Conservation (phyloP, 257 asterid species). For the Echium plantagineum region DNA sequence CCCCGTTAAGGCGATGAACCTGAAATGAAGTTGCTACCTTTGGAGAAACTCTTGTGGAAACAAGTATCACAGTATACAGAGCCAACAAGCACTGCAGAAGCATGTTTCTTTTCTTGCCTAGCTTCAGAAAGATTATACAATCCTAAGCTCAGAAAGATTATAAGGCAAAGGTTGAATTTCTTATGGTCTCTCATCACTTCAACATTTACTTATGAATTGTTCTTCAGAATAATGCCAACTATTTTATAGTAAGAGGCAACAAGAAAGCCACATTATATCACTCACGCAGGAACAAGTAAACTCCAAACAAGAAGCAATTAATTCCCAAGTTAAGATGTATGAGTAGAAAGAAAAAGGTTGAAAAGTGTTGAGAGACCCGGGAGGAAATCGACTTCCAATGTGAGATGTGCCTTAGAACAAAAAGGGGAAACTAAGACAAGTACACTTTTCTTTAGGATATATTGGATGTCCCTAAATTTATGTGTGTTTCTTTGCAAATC, state of each 20-base stretch:
- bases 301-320: slow-evolving; percentile 4
- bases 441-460: not conserved
- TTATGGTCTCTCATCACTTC: slow-evolving; percentile 8
- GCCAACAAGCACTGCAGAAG: slow-evolving; percentile 61
- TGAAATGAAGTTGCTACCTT: slow-evolving; percentile 47
- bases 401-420: no score
- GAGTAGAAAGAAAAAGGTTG: not conserved
- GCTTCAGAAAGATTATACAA: slow-evolving; percentile 26
- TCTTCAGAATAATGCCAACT: slow-evolving; percentile 1
- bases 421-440: not conserved
- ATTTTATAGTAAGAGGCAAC: not conserved
- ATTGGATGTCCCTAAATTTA: not conserved
- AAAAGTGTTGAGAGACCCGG: no score
- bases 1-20: slow-evolving; percentile 20
- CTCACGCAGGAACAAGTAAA: not conserved
- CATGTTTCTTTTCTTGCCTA: slow-evolving; percentile 22
- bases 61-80: slow-evolving; percentile 72
- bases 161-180: slow-evolving; percentile 29
- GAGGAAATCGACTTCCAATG: no score
- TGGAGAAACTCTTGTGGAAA: slow-evolving; percentile 37
- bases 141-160: slow-evolving; percentile 25
- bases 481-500: not conserved
- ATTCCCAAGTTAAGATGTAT: not conserved
- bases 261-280: not conserved
- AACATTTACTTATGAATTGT: not conserved